phyloP scores from a whole-genome alignment of 306 rosid genomes.

The Pachyrhizus erosus region DNA sequence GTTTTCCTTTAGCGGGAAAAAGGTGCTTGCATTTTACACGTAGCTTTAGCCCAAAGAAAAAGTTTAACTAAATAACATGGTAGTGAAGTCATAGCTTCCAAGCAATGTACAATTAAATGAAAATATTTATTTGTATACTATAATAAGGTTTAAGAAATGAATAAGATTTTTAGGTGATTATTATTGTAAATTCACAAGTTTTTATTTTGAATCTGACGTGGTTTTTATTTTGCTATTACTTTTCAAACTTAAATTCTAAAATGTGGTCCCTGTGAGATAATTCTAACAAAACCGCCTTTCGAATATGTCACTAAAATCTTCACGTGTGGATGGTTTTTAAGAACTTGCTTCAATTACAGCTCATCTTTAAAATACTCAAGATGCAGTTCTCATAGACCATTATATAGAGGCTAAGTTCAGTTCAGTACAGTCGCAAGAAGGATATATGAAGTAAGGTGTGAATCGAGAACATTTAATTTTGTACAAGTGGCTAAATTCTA shows the following conservation, averaged over 20 bases:
- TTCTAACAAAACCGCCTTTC: background rate
- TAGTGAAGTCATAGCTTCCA: background rate
- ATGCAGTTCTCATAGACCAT: background rate
- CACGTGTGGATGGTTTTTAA: background rate
- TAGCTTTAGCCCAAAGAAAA: background rate
- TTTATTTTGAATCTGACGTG: background rate
- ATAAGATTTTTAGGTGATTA: background rate
- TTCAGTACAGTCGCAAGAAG: background rate
- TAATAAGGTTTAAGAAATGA: background rate
- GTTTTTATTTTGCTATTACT: background rate
- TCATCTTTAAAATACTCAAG: background rate
- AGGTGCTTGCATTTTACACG: slow-evolving; percentile 8
- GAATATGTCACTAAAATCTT: background rate
- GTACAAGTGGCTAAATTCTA: too few relatives aligned
- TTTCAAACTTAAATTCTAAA: background rate
- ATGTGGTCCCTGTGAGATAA: slow-evolving; percentile 4
- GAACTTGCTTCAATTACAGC: background rate
- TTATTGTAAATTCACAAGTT: background rate
- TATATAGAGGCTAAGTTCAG: background rate
- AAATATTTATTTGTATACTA: background rate
- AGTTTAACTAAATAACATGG: background rate
- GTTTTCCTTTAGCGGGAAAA: background rate
- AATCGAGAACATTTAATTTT: background rate
- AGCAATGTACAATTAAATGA: background rate
- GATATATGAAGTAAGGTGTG: background rate